Conservation (phyloP, 192 early-diverging fungal species). For the Polychytrium aggregatum region DNA sequence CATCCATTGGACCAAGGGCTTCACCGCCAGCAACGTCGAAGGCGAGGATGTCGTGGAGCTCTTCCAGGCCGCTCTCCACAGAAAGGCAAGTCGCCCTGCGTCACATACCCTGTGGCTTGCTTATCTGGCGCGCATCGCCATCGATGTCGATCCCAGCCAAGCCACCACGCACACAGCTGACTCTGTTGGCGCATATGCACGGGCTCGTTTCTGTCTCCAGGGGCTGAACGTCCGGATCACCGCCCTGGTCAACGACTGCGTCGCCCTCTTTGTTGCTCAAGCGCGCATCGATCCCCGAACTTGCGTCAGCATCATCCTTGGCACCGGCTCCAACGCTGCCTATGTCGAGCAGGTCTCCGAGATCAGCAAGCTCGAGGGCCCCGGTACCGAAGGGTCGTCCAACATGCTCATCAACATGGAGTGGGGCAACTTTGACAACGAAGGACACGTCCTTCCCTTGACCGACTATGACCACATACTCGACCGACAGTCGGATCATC, state of each 20-base stretch:
- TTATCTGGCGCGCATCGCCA: too few species aligned
- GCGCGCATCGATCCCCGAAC: constrained; percentile 73
- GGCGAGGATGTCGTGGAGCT: constrained; percentile 78
- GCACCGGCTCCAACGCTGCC: constrained; percentile 90
- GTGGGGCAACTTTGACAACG: constrained; percentile 72
- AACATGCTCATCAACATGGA: constrained; percentile 95
- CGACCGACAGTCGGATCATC: constrained; percentile 63
- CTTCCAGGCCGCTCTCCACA: constrained; percentile 65
- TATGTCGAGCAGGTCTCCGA: constrained; percentile 71
- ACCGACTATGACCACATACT: constrained; percentile 74
- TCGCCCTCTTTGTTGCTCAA: constrained; percentile 80
- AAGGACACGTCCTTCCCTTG: constrained; percentile 62
- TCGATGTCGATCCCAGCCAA: too few species aligned
- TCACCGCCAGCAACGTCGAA: constrained; percentile 63
- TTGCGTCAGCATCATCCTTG: constrained; percentile 77
- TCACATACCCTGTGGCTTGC: too few species aligned
- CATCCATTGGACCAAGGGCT: constrained; percentile 72
- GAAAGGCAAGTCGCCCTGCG: constrained; percentile 35
- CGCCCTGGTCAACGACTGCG: constrained; percentile 93
- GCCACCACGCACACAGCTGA: too few species aligned
- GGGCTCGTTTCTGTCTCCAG: background rate
- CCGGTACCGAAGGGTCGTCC: constrained; percentile 16
- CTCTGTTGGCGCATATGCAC: background rate
- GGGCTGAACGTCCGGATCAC: constrained; percentile 60
- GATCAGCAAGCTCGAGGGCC: constrained; percentile 61